These are phyloP conservation scores for Saccharomycopsis sp. DNA, from an alignment of 805 yeast genomes.

Conservation along the genomic window DNA sequence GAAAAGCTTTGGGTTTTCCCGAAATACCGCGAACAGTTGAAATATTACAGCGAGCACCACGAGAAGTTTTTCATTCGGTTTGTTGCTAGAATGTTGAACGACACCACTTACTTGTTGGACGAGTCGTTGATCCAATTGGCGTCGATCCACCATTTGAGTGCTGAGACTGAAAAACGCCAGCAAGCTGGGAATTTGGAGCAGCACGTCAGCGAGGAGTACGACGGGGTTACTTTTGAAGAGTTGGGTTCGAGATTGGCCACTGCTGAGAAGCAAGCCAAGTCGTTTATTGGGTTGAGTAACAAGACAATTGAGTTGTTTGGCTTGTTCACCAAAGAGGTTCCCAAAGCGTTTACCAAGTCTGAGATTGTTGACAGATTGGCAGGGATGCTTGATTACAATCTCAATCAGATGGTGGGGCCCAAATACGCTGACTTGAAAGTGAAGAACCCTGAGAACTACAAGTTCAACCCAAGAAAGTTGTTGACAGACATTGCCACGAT, in stretches of 20 bases:
- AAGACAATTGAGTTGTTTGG: slow-evolving; percentile 74
- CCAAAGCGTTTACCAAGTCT: slow-evolving; percentile 73
- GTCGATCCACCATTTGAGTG: slow-evolving; percentile 67
- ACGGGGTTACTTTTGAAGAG: slow-evolving; percentile 40
- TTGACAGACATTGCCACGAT: slow-evolving; percentile 64
- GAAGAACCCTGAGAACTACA: slow-evolving; percentile 68
- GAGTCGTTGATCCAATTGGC: slow-evolving; percentile 77
- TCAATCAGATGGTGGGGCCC: slow-evolving; percentile 92
- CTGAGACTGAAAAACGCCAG: slow-evolving; percentile 46
- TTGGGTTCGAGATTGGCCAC: slow-evolving; percentile 44
- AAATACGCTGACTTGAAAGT: slow-evolving; percentile 85
- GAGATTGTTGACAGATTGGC: slow-evolving; percentile 93
- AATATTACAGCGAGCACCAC: slow-evolving; percentile 53
- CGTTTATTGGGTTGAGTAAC: slow-evolving; percentile 74
- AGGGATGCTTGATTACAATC: slow-evolving; percentile 89
- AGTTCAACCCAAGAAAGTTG: slow-evolving; percentile 70
- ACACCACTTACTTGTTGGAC: slow-evolving; percentile 83
- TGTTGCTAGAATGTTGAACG: slow-evolving; percentile 91
- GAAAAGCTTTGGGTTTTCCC: slow-evolving; percentile 77
- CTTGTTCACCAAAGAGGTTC: slow-evolving; percentile 78
- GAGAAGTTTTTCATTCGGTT: slow-evolving; percentile 84
- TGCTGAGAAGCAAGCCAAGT: slow-evolving; percentile 70
- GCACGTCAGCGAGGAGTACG: slow-evolving; percentile 28
- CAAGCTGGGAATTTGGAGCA: slow-evolving; percentile 23
- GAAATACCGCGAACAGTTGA: slow-evolving; percentile 58